phyloP scores from a whole-genome alignment of 2,329 filamentous ascomycete genomes.

The Pestalotiopsis sp. region DNA sequence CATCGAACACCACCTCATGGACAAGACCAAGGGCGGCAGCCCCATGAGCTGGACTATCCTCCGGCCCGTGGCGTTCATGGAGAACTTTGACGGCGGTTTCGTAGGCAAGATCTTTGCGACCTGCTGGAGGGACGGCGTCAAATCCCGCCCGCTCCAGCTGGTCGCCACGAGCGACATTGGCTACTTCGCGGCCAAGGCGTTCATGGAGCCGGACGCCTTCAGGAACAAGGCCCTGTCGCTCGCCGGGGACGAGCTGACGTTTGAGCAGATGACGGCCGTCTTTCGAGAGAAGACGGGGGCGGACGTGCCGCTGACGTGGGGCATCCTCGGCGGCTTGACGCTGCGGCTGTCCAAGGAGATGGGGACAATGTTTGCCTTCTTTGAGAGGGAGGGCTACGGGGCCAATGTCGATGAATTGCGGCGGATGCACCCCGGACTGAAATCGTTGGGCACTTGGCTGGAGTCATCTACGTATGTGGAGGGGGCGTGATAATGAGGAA shows the following conservation, averaged over 20 bases:
- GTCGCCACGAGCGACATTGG: constrained; percentile 43
- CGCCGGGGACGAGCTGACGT: constrained; percentile 42
- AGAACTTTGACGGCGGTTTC: constrained; percentile 40
- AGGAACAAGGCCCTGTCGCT: constrained; percentile 34
- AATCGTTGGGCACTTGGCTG: neutral
- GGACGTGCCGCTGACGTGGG: constrained; percentile 27
- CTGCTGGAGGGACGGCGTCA: constrained; percentile 30
- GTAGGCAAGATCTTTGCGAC: constrained; percentile 32
- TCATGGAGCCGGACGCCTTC: constrained; percentile 33
- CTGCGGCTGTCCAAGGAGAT: constrained; percentile 6
- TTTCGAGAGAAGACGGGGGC: constrained; percentile 34
- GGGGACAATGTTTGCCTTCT: constrained; percentile 10
- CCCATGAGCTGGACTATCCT: constrained; percentile 59
- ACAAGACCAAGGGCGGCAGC: constrained; percentile 31
- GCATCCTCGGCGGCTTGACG: neutral
- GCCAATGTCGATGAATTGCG: constrained; percentile 2
- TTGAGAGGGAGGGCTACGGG: constrained; percentile 8
- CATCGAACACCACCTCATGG: constrained; percentile 57
- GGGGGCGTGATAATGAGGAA: neutral
- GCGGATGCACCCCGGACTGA: constrained; percentile 2
- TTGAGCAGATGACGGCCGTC: constrained; percentile 28
- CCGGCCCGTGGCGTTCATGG: constrained; percentile 60
- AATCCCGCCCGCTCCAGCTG: constrained; percentile 30
- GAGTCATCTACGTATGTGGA: neutral
- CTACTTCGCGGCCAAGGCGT: constrained; percentile 36